phyloP scores from a whole-genome alignment of 2,329 filamentous ascomycete genomes.

The Hypocrella siamensis region DNA sequence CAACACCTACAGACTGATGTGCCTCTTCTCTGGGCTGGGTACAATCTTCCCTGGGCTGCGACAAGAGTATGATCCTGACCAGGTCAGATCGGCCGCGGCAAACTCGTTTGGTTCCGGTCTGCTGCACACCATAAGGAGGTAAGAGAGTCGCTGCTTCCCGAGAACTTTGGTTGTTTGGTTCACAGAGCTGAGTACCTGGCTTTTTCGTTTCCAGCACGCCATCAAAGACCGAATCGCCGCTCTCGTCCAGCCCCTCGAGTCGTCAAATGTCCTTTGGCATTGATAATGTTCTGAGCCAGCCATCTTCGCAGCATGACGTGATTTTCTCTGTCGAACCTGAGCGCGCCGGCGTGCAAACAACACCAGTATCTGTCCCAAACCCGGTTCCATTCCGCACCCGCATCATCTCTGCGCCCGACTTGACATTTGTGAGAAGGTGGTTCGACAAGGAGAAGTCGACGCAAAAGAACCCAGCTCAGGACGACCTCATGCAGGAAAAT shows the following conservation, averaged over 20 bases:
- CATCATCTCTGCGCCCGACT: slow-evolving; percentile 10
- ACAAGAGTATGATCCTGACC: slow-evolving; percentile 22
- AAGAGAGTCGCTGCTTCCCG: slow-evolving; percentile 1
- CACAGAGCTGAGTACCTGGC: neutral
- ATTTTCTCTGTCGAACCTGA: neutral
- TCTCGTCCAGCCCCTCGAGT: slow-evolving; percentile 7
- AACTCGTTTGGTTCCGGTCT: slow-evolving; percentile 9
- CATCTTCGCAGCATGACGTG: slow-evolving; percentile 3
- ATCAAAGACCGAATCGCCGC: slow-evolving; percentile 2
- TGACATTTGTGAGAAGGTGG: slow-evolving; percentile 9
- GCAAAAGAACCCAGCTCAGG: neutral
- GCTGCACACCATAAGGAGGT: slow-evolving; percentile 9
- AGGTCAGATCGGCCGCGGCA: slow-evolving; percentile 6
- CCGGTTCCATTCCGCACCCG: slow-evolving; percentile 20
- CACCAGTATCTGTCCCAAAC: slow-evolving; percentile 9
- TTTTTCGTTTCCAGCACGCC: neutral
- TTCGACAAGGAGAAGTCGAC: slow-evolving; percentile 2
- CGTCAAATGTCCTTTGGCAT: slow-evolving; percentile 8
- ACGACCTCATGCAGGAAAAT: no score
- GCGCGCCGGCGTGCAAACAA: neutral
- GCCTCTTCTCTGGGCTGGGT: slow-evolving; percentile 26
- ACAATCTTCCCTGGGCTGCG: slow-evolving; percentile 24
- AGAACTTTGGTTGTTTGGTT: slow-evolving; percentile 1
- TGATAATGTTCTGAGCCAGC: slow-evolving; percentile 4
- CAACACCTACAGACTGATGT: slow-evolving; percentile 27